Percentiles rank a stretch among this genome's conserved stretches.
These are phyloP conservation scores for Pseudophaeomoniella oleicola DNA, from an alignment of 2,329 filamentous ascomycete species.

Conservation along the genomic window DNA sequence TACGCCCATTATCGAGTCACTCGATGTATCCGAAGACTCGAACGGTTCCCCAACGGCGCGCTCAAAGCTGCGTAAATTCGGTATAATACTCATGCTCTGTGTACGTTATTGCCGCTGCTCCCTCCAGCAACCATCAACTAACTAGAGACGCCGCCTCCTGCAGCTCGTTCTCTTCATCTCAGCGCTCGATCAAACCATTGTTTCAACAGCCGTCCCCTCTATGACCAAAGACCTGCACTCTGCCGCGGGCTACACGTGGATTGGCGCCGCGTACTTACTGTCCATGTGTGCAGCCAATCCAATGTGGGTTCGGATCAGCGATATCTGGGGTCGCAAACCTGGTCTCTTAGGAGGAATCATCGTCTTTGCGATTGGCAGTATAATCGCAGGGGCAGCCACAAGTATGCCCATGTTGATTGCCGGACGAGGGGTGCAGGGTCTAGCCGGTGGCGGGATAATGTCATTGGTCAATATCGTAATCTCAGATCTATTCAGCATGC, in stretches of 20 bases:
- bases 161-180: slow-evolving; percentile 19
- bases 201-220: slow-evolving; percentile 47
- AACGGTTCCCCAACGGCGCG: not conserved
- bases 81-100: not conserved
- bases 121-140: slow-evolving; percentile 1
- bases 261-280: slow-evolving; percentile 36
- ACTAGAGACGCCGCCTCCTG: slow-evolving; percentile 6
- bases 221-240: slow-evolving; percentile 40
- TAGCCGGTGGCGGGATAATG: slow-evolving; percentile 36
- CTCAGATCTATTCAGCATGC: slow-evolving; percentile 39
- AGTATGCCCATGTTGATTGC: slow-evolving; percentile 38
- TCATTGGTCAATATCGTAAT: slow-evolving; percentile 38
- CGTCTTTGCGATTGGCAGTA: slow-evolving; percentile 32
- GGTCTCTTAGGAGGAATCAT: slow-evolving; percentile 32
- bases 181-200: slow-evolving; percentile 35
- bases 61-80: not conserved
- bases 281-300: slow-evolving; percentile 25
- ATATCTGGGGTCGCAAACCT: slow-evolving; percentile 42
- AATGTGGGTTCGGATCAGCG: slow-evolving; percentile 33
- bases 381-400: slow-evolving; percentile 31
- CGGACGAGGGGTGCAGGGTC: slow-evolving; percentile 37
- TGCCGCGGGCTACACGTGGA: slow-evolving; percentile 36
- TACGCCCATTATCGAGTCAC: too few relatives aligned
- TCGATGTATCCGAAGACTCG: too few relatives aligned
- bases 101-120: not conserved